Evolutionary conservation across 2,329 filamentous ascomycete genomes (phyloP).

Genomic region (Claviceps africana): DNA sequence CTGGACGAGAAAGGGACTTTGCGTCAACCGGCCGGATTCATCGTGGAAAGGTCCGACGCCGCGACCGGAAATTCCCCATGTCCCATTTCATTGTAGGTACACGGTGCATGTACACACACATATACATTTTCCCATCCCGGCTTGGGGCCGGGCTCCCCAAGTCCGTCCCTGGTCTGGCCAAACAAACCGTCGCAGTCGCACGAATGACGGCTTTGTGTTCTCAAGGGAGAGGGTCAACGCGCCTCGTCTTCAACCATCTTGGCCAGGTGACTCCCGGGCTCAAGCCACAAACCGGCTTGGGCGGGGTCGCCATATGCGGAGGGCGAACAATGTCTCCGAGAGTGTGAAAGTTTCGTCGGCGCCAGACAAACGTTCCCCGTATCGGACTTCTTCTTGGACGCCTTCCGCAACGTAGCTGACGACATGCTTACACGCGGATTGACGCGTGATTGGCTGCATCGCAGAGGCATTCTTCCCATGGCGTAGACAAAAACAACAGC

Average conservation of each 20-base stretch:
- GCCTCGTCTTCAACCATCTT: background rate
- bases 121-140: no score
- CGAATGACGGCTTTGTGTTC: background rate
- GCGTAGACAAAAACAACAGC: background rate
- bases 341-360: background rate
- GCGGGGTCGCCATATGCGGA: conserved; percentile 8
- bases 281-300: conserved; percentile 6
- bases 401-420: background rate
- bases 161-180: background rate
- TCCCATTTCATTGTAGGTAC: no score
- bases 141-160: background rate
- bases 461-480: background rate
- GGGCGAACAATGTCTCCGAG: conserved; percentile 1
- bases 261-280: conserved; percentile 6
- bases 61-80: no score
- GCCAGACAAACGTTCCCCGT: background rate
- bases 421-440: background rate
- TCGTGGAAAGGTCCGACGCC: background rate
- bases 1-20: background rate
- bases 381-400: background rate
- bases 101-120: no score
- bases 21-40: no score
- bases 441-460: no score
- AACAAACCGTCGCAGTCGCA: background rate
- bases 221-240: background rate